These are phyloP conservation scores for Penicillium hordei DNA, from an alignment of 2,329 filamentous ascomycete genomes.

Conservation along the genomic window DNA sequence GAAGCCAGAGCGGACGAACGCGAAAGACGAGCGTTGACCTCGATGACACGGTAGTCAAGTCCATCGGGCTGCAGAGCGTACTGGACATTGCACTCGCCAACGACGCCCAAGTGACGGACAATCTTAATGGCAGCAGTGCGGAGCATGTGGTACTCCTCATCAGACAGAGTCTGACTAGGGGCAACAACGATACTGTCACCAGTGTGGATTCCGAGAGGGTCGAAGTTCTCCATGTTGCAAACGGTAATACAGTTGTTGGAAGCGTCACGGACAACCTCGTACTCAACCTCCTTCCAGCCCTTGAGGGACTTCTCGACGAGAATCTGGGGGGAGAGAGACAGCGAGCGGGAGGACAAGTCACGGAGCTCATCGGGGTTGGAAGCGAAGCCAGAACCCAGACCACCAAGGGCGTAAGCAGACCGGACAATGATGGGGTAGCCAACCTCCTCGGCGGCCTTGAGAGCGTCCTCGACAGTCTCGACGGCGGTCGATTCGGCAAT, in stretches of 20 bases:
- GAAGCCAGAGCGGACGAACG: conserved; percentile 95
- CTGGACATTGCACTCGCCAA: conserved; percentile 98
- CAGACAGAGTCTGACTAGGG: conserved; percentile 91
- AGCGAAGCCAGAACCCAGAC: conserved; percentile 93
- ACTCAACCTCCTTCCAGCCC: conserved; percentile 99
- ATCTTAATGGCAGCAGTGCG: conserved; percentile 97
- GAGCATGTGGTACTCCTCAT: conserved; percentile 99
- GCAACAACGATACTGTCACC: conserved; percentile 98
- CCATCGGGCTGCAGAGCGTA: conserved; percentile 96
- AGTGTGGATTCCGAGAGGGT: conserved; percentile 94
- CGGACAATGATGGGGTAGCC: conserved; percentile 98
- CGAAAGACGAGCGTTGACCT: conserved; percentile 97
- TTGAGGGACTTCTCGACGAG: conserved; percentile 98
- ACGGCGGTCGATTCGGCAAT: conserved; percentile 96
- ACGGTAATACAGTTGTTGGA: conserved; percentile 99
- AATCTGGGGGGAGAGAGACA: conserved; percentile 93
- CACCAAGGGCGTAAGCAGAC: conserved; percentile 93
- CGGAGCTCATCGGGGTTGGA: conserved; percentile 90
- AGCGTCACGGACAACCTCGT: conserved; percentile 95
- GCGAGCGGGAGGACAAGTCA: conserved; percentile 86
- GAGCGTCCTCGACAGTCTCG: conserved; percentile 83
- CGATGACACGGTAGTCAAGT: conserved; percentile 96
- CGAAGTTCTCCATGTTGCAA: conserved; percentile 99
- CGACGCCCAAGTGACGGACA: conserved; percentile 91
- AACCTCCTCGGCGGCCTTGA: conserved; percentile 80